phyloP scores from a whole-genome alignment of 2,329 filamentous ascomycete species.

The Pseudofabraea citricarpa region DNA sequence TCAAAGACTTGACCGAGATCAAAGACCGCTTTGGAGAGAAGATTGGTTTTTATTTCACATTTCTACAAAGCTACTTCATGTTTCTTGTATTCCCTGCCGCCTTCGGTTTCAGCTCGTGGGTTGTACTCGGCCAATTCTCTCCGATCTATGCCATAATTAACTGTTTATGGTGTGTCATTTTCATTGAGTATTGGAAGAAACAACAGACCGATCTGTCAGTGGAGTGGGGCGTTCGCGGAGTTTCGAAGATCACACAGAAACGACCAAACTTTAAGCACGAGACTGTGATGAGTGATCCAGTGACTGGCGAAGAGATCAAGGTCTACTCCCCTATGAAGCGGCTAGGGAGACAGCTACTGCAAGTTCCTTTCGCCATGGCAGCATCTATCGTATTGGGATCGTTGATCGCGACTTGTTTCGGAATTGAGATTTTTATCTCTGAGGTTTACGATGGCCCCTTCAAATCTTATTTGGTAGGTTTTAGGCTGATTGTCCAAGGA shows the following conservation, averaged over 20 bases:
- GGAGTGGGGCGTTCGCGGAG: slow-evolving; percentile 83
- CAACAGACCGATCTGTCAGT: slow-evolving; percentile 83
- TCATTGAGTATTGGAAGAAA: slow-evolving; percentile 95
- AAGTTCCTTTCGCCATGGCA: slow-evolving; percentile 71
- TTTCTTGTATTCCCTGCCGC: slow-evolving; percentile 79
- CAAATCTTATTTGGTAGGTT: slow-evolving; percentile 72
- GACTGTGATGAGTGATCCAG: slow-evolving; percentile 67
- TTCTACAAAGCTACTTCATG: slow-evolving; percentile 83
- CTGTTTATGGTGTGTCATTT: slow-evolving; percentile 81
- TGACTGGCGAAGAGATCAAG: slow-evolving; percentile 61
- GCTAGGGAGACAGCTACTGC: slow-evolving; percentile 56
- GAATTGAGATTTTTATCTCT: slow-evolving; percentile 91
- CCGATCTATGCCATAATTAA: slow-evolving; percentile 73
- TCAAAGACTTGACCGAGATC: slow-evolving; percentile 67
- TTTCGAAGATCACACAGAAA: slow-evolving; percentile 74
- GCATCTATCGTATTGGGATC: slow-evolving; percentile 70
- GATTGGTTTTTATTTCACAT: slow-evolving; percentile 94
- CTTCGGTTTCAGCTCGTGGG: slow-evolving; percentile 72
- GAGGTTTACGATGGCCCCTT: slow-evolving; percentile 89
- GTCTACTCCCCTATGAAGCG: slow-evolving; percentile 60
- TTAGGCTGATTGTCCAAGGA: not conserved
- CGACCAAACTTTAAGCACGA: slow-evolving; percentile 77
- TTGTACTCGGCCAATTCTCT: slow-evolving; percentile 81
- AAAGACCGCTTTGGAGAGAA: slow-evolving; percentile 74
- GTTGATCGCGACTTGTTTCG: slow-evolving; percentile 82